Evolutionary conservation across 2,329 filamentous ascomycete species (phyloP).

Genomic region (Penicillium sp.): DNA sequence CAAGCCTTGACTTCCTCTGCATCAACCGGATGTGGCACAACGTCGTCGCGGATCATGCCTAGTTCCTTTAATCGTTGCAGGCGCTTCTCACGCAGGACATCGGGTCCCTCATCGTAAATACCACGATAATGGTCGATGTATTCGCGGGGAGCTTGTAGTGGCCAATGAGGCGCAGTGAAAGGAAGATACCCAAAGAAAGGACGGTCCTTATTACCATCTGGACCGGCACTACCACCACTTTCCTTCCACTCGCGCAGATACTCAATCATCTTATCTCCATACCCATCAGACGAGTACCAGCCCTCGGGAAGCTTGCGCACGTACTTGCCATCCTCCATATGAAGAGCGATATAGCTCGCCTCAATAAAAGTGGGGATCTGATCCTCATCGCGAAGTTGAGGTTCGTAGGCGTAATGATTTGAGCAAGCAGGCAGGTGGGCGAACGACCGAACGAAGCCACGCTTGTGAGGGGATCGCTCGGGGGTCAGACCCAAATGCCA

Average conservation of each 20-base stretch:
- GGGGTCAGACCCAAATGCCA: constrained; percentile 66
- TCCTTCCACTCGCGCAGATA: constrained; percentile 57
- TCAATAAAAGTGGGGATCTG: constrained; percentile 48
- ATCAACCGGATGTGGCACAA: constrained; percentile 42
- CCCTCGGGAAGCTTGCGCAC: constrained; percentile 53
- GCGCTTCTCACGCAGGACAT: constrained; percentile 57
- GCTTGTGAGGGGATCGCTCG: constrained; percentile 58
- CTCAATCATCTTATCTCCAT: constrained; percentile 56
- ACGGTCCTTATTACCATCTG: constrained; percentile 33
- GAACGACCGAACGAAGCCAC: constrained; percentile 64
- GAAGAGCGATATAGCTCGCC: constrained; percentile 48
- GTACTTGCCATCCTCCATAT: constrained; percentile 51
- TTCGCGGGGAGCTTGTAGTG: constrained; percentile 61
- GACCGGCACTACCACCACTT: constrained; percentile 29
- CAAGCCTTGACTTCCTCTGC: constrained; percentile 51
- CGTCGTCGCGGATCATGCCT: constrained; percentile 58
- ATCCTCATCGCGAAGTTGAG: constrained; percentile 45
- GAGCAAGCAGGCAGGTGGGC: constrained; percentile 64
- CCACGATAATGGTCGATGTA: constrained; percentile 62
- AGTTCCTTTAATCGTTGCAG: constrained; percentile 61
- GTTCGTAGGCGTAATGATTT: constrained; percentile 62
- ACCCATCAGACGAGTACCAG: constrained; percentile 60
- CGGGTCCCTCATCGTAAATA: constrained; percentile 64
- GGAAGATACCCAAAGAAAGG: constrained; percentile 65
- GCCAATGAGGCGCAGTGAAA: constrained; percentile 67